A percentile compares a stretch with the other conserved stretches of the same genome.
These are phyloP conservation scores for Penicillium glabrum DNA, from an alignment of 2,329 filamentous ascomycete genomes.

Conservation along the genomic window DNA sequence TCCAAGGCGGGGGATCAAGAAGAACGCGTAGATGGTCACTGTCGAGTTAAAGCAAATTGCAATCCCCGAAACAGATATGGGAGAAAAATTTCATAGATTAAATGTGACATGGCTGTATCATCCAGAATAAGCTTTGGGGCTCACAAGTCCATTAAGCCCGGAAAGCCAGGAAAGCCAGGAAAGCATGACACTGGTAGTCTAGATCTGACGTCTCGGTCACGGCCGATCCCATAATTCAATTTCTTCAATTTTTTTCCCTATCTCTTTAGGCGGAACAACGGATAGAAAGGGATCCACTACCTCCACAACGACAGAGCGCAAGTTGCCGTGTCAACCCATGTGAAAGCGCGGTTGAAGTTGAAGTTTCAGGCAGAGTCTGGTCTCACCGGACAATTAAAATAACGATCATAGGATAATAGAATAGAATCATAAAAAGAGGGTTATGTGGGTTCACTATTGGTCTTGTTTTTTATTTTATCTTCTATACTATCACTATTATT, in stretches of 20 bases:
- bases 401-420: not conserved
- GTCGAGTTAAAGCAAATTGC: too few relatives aligned
- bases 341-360: not conserved
- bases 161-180: not conserved
- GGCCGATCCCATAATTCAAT: not conserved
- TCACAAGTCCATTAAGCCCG: not conserved
- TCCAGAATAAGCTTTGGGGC: not conserved
- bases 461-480: not conserved
- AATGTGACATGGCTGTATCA: not conserved
- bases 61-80: not conserved
- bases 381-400: not conserved
- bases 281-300: constrained; percentile 7
- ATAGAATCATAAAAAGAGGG: not conserved
- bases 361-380: not conserved
- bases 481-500: not conserved
- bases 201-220: not conserved
- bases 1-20: not conserved
- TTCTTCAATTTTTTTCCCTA: not conserved
- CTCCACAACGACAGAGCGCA: constrained; percentile 4
- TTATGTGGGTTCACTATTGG: not conserved
- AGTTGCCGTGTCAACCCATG: constrained; percentile 7
- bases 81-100: not conserved
- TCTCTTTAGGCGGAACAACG: constrained; percentile 1
- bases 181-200: not conserved
- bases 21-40: not conserved